These are phyloP conservation scores for Leccinellum luteum DNA, from an alignment of 768 basidiomycete genomes.

Conservation along the genomic window DNA sequence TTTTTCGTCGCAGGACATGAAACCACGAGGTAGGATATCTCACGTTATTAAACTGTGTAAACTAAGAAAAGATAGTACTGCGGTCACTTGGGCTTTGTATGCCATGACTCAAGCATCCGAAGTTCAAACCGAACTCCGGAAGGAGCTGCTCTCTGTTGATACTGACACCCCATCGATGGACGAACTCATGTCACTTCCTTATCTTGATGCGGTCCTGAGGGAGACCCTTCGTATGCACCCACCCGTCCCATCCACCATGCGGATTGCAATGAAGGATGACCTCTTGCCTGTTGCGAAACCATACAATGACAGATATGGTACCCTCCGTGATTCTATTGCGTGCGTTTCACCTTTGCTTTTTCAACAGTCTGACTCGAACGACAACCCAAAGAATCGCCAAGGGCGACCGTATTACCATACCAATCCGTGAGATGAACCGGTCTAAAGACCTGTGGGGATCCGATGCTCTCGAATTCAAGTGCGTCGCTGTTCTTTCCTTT, in stretches of 20 bases:
- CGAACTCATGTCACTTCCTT: conserved; percentile 59
- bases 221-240: conserved; percentile 58
- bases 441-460: conserved; percentile 57
- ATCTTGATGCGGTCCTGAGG: conserved; percentile 61
- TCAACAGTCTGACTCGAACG: neutral
- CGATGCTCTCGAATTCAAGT: conserved; percentile 64
- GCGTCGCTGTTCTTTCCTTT: neutral
- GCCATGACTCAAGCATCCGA: conserved; percentile 47
- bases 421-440: conserved; percentile 52
- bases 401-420: conserved; percentile 47
- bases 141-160: conserved; percentile 50
- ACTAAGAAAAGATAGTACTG: conserved; percentile 26
- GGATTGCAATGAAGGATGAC: conserved; percentile 51
- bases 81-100: conserved; percentile 57
- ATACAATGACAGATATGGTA: conserved; percentile 42
- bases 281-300: conserved; percentile 48
- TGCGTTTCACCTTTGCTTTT: conserved; percentile 13
- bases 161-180: conserved; percentile 69
- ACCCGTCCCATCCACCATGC: conserved; percentile 43
- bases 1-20: conserved; percentile 62
- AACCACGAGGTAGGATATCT: conserved; percentile 43
- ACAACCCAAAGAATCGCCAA: conserved; percentile 35
- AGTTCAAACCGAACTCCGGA: conserved; percentile 54
- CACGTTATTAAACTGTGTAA: neutral
- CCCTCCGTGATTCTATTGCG: conserved; percentile 38